phyloP scores from a whole-genome alignment of 306 rosid species.

The Acacia melanoxylon region DNA sequence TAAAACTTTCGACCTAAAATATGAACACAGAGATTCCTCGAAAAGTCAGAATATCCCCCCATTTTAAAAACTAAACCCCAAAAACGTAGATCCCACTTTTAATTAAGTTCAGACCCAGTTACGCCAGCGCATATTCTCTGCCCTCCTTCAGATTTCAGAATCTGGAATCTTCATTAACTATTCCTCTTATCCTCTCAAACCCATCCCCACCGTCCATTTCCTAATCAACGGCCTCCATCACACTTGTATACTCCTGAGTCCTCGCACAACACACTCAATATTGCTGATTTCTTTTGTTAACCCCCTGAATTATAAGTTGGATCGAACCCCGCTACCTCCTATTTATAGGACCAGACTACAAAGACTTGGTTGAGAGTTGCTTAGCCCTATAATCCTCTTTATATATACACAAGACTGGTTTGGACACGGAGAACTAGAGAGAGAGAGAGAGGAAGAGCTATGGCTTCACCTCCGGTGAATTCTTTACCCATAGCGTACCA shows the following conservation, averaged over 20 bases:
- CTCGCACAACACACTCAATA: no score
- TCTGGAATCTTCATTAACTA: not conserved
- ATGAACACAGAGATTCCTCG: not conserved
- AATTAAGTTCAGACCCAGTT: not conserved
- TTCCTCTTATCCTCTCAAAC: not conserved
- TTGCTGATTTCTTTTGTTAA: no score
- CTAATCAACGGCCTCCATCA: not conserved
- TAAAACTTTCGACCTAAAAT: not conserved
- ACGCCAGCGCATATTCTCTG: not conserved
- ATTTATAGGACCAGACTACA: no score
- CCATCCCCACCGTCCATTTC: not conserved
- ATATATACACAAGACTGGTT: not conserved
- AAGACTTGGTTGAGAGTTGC: no score
- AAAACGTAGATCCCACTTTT: not conserved
- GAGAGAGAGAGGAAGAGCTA: not conserved
- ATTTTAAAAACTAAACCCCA: not conserved
- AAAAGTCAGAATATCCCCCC: not conserved
- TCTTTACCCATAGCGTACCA: slow-evolving; percentile 32
- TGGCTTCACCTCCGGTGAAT: slow-evolving; percentile 33
- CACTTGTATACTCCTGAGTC: not conserved
- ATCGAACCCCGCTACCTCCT: no score
- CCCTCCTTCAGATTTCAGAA: not conserved
- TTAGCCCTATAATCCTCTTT: not conserved
- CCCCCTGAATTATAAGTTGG: no score
- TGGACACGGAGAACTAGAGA: not conserved